phyloP scores from a whole-genome alignment of 148 eudicot genomes.

The Rhododendron mucronatum region DNA sequence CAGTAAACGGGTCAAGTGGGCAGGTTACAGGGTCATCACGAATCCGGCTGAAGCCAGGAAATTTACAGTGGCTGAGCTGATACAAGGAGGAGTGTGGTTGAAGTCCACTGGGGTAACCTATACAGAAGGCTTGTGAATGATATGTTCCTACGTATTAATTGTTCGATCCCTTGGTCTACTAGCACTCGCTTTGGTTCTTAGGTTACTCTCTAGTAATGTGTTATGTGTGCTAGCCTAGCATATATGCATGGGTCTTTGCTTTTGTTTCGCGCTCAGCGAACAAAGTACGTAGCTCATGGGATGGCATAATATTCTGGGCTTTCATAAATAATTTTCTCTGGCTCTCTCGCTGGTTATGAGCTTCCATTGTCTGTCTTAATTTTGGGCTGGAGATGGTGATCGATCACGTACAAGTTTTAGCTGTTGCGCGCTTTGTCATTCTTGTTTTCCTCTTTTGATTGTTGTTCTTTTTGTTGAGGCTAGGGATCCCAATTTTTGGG shows the following conservation, averaged over 20 bases:
- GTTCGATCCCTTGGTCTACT: background rate
- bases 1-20: constrained; percentile 31
- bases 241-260: background rate
- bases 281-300: background rate
- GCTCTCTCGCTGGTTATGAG: background rate
- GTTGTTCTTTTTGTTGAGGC: background rate
- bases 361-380: background rate
- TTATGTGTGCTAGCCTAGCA: no score
- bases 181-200: background rate
- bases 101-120: constrained; percentile 30
- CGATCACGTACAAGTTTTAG: background rate
- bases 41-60: constrained; percentile 27
- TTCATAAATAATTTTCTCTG: background rate
- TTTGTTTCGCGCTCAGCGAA: background rate
- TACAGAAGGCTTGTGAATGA: constrained; percentile 29
- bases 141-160: background rate
- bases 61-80: constrained; percentile 33
- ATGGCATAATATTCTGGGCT: background rate
- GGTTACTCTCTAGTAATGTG: background rate
- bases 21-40: constrained; percentile 36
- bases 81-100: constrained; percentile 45
- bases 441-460: background rate
- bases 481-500: background rate
- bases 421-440: background rate
- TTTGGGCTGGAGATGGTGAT: background rate